phyloP scores from a whole-genome alignment of 2,329 filamentous ascomycete species.

The Xylaria digitata region DNA sequence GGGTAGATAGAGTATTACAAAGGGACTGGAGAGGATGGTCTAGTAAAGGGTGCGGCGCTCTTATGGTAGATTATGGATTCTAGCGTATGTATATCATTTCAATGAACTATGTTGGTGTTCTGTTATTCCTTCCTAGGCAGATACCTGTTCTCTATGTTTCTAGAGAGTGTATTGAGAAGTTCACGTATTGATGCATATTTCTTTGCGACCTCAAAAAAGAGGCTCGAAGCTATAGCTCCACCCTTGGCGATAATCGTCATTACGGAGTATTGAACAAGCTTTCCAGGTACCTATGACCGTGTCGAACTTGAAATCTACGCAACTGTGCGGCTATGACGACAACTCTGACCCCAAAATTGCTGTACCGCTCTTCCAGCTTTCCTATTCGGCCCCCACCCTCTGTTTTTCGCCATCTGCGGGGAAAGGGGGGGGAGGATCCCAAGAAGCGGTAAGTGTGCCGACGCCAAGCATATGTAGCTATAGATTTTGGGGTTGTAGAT shows the following conservation, averaged over 20 bases:
- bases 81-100: neutral
- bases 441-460: neutral
- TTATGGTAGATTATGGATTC: neutral
- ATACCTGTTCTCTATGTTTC: neutral
- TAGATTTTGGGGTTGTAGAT: no score
- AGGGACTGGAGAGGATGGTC: neutral
- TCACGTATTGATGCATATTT: neutral
- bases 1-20: neutral
- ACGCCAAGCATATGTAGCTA: no score
- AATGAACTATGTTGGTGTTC: neutral
- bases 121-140: no score
- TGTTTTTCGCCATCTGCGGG: conserved; percentile 4
- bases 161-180: neutral
- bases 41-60: neutral
- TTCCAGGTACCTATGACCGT: no score
- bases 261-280: no score
- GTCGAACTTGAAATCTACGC: neutral
- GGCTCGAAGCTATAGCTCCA: neutral
- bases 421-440: neutral
- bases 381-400: conserved; percentile 3
- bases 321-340: conserved; percentile 22
- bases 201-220: no score
- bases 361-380: neutral
- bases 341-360: conserved; percentile 19
- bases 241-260: neutral